phyloP scores from a whole-genome alignment of 2,329 filamentous ascomycete species.

The Ceratocystis huliohia region DNA sequence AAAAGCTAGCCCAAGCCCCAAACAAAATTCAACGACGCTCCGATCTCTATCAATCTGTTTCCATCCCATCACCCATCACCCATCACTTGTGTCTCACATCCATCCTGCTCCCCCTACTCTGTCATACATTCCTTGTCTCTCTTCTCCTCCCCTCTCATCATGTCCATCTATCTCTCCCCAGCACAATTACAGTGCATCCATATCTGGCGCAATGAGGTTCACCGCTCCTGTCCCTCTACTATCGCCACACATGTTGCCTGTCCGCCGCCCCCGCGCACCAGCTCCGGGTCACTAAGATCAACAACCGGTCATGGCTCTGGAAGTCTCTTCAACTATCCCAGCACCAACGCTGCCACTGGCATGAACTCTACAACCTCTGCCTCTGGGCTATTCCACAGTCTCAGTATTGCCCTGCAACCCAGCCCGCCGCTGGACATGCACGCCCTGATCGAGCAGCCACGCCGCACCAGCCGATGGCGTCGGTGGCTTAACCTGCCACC shows the following conservation, averaged over 20 bases:
- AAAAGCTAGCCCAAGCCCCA: too few relatives aligned
- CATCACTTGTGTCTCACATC: not conserved
- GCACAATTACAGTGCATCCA: slow-evolving; percentile 33
- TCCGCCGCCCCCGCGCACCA: slow-evolving; percentile 27
- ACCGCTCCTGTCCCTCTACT: slow-evolving; percentile 26
- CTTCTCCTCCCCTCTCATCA: not conserved
- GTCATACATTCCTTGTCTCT: not conserved
- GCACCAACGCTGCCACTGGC: slow-evolving; percentile 15
- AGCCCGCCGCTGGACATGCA: slow-evolving; percentile 23
- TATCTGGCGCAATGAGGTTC: slow-evolving; percentile 40
- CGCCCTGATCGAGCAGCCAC: slow-evolving; percentile 23
- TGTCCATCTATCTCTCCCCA: slow-evolving; percentile 20
- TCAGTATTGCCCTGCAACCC: slow-evolving; percentile 23
- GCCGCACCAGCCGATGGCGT: slow-evolving; percentile 20
- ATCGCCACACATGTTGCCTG: slow-evolving; percentile 27
- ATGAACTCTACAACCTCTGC: slow-evolving; percentile 21
- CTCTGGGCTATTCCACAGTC: slow-evolving; percentile 26
- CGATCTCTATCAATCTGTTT: not conserved
- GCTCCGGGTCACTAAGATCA: slow-evolving; percentile 27
- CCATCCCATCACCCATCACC: not conserved
- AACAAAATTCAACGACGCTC: not conserved
- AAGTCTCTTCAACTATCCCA: slow-evolving; percentile 20
- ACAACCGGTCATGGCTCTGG: slow-evolving; percentile 24
- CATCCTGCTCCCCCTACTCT: not conserved
- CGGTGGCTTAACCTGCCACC: slow-evolving; percentile 21